Conservation (phyloP, 768 basidiomycete genomes). For the Agaricus bisporus region DNA sequence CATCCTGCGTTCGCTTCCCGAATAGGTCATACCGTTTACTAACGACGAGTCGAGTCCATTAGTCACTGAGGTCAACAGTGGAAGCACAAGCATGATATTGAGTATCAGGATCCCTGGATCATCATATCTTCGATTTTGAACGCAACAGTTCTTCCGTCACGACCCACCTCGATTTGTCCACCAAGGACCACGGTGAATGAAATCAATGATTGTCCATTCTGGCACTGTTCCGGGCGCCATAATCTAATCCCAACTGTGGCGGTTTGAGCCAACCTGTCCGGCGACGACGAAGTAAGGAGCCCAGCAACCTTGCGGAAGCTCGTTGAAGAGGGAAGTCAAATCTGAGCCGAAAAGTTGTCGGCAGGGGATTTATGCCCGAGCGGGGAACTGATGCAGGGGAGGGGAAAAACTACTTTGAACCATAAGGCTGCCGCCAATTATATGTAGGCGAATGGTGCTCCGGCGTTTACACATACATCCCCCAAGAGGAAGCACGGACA, state of each 20-base stretch:
- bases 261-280: not conserved
- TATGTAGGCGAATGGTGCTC: conserved; percentile 4
- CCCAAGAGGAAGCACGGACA: not conserved
- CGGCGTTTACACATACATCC: conserved; percentile 6
- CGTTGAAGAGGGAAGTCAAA: not conserved
- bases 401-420: not conserved
- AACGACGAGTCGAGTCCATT: conserved; percentile 70
- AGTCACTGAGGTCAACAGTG: conserved; percentile 57
- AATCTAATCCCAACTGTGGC: conserved; percentile 1
- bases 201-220: conserved; percentile 52
- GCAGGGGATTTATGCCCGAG: not conserved
- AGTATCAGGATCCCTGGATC: conserved; percentile 47
- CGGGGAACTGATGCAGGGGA: not conserved
- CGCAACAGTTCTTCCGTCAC: not conserved
- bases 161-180: conserved; percentile 52
- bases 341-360: not conserved
- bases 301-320: not conserved
- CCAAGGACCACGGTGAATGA: conserved; percentile 55
- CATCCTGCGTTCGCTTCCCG: not conserved
- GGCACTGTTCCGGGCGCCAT: conserved; percentile 25
- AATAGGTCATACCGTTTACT: conserved; percentile 36
- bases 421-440: not conserved
- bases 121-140: not conserved
- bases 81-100: conserved; percentile 54
- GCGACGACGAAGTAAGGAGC: not conserved